Evolutionary conservation across 73 alveolate species (phyloP), one percentile per base, ranked within the genome.

Genomic region (Durusdinium trenchii): DNA sequence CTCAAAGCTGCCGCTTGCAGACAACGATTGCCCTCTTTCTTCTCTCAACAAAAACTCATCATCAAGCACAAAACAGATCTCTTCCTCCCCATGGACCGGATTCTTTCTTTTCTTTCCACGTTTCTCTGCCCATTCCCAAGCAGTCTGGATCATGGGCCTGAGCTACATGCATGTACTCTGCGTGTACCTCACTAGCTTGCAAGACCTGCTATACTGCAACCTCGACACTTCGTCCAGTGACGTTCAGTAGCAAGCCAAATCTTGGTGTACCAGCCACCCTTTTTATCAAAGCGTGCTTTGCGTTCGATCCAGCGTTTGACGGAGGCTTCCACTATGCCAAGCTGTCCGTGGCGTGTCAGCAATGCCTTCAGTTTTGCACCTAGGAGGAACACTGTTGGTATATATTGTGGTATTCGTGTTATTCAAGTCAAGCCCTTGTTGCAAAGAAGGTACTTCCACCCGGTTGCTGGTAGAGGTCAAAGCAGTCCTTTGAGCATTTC

Each of bases 191-290:
- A 64, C 23, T 5, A 23, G 6, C 42, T 26, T 23, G 38, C 38
- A 64, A 14, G 38, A n/a, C 26, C 38, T 6, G 9, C 16, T 9
- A 26, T 5, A n/a, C 5, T 26, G 7, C 23, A 64, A 64, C 23
- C 78, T 14, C 78, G n/a, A n/a, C n/a, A n/a, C 83, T 69, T 69
- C 20, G 83, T 69, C 83, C 83, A 69, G 30, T 69, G 83, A 6
- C 50, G 47, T 36, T 14, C 50, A 6, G 28, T 50, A 2, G 47
- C 23, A 46, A 69, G 38, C 47, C 47, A 69, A 3, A 26, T 35
- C 50, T 69, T 69, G 32, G 83, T 35, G 23, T 69, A 69, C 83
- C 83, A 69, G 47, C 83, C 83, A 2, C 83, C 83, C 50, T 69
- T 69, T 32, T 69, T 69, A 50, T 69, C 83, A 69, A 69, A 69